Conservation (phyloP, 306 rosid species). For the Betula pendula region DNA sequence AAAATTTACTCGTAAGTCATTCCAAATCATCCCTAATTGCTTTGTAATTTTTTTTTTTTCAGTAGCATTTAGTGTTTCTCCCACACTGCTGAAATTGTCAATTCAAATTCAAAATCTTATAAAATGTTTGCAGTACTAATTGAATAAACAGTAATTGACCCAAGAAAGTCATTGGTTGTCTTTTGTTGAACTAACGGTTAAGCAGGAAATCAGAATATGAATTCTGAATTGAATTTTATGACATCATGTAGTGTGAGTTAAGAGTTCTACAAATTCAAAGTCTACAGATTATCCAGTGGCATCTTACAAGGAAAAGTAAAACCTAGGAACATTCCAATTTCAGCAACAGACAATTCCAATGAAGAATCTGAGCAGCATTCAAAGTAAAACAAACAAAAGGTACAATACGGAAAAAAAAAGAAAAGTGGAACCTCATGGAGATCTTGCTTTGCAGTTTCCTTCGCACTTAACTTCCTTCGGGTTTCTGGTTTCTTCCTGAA, state of each 20-base stretch:
- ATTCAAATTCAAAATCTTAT: background rate
- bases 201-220: background rate
- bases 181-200: background rate
- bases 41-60: background rate
- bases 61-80: background rate
- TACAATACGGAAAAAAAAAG: constrained; percentile 13
- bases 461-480: constrained; percentile 36
- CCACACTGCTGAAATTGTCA: background rate
- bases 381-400: constrained; percentile 18
- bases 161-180: background rate
- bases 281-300: no score
- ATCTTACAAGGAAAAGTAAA: background rate
- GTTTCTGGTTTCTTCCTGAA: constrained; percentile 51
- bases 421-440: constrained; percentile 65
- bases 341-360: constrained; percentile 12
- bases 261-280: background rate
- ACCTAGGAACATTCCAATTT: constrained; percentile 8
- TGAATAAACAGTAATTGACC: background rate
- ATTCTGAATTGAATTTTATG: background rate
- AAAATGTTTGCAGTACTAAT: background rate
- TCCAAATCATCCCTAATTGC: background rate
- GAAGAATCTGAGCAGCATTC: constrained; percentile 3
- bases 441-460: constrained; percentile 48
- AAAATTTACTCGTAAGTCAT: background rate
- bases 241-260: background rate